phyloP scores from a whole-genome alignment of 2,329 filamentous ascomycete species.

The Monilinia aucupariae region DNA sequence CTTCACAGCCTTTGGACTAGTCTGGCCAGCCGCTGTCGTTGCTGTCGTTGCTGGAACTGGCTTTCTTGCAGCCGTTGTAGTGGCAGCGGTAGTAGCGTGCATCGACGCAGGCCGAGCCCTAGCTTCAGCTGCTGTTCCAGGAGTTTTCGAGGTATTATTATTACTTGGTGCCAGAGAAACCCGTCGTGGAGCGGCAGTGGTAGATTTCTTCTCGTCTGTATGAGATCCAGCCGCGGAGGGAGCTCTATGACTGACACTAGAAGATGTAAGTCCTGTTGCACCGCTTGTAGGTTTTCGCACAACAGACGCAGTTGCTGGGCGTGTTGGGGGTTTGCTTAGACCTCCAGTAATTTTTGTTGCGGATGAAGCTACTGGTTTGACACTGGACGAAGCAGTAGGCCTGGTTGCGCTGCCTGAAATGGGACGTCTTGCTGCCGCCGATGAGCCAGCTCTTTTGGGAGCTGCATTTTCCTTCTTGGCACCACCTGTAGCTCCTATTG shows the following conservation, averaged over 20 bases:
- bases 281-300: conserved; percentile 31
- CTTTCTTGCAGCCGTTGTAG: conserved; percentile 34
- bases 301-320: conserved; percentile 27
- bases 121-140: conserved; percentile 30
- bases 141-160: conserved; percentile 28
- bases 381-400: conserved; percentile 29
- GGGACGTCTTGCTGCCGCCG: conserved; percentile 29
- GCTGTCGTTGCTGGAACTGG: conserved; percentile 21
- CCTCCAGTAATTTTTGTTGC: conserved; percentile 28
- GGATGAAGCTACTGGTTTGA: conserved; percentile 29
- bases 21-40: conserved; percentile 19
- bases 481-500: conserved; percentile 28
- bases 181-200: conserved; percentile 28
- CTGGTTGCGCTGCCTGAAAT: conserved; percentile 13
- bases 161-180: conserved; percentile 32
- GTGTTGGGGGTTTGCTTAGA: conserved; percentile 35
- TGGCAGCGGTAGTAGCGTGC: conserved; percentile 18
- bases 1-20: conserved; percentile 37
- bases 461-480: conserved; percentile 34
- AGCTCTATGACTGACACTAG: conserved; percentile 31
- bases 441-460: conserved; percentile 27
- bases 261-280: conserved; percentile 33
- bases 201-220: conserved; percentile 33
- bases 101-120: conserved; percentile 22
- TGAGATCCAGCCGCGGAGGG: conserved; percentile 32